phyloP scores from a whole-genome alignment of 768 basidiomycete species.

The Xanthoconium stramineum region DNA sequence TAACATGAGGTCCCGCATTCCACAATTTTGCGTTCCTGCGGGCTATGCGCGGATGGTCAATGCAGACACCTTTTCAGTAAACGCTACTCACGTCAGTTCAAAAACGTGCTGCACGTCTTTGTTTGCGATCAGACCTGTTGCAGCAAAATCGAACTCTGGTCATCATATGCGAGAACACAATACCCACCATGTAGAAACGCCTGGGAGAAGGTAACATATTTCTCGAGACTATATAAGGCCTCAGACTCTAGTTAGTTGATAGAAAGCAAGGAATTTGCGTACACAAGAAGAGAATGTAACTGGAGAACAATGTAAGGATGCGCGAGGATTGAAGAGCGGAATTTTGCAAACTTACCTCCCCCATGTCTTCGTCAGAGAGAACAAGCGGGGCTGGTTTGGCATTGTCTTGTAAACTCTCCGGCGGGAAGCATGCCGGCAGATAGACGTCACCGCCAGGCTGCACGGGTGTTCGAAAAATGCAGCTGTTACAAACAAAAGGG shows the following conservation, averaged over 20 bases:
- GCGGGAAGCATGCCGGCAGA: slow-evolving; percentile 50
- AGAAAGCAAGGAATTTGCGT: slow-evolving; percentile 17
- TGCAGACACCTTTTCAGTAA: slow-evolving; percentile 5
- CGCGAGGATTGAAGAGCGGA: neutral
- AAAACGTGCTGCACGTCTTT: slow-evolving; percentile 29
- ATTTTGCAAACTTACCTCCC: slow-evolving; percentile 37
- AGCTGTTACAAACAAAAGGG: slow-evolving; percentile 32
- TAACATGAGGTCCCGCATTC: slow-evolving; percentile 60
- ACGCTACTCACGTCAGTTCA: slow-evolving; percentile 19
- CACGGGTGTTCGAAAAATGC: slow-evolving; percentile 38
- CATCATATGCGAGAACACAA: neutral
- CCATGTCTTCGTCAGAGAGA: slow-evolving; percentile 43
- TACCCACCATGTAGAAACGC: slow-evolving; percentile 21
- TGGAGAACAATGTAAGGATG: slow-evolving; percentile 21
- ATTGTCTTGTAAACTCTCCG: slow-evolving; percentile 26
- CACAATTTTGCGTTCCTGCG: slow-evolving; percentile 54
- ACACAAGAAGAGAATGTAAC: slow-evolving; percentile 61
- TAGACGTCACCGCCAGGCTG: slow-evolving; percentile 41
- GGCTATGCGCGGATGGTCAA: slow-evolving; percentile 21
- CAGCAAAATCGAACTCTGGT: neutral
- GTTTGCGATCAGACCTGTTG: slow-evolving; percentile 24
- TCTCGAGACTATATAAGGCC: slow-evolving; percentile 36
- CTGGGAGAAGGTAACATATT: slow-evolving; percentile 31
- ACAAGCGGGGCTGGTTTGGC: slow-evolving; percentile 25
- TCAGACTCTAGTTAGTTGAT: slow-evolving; percentile 26